Conservation (phyloP, 495 filamentous ascomycete genomes). For the Penicillium goetzii region DNA sequence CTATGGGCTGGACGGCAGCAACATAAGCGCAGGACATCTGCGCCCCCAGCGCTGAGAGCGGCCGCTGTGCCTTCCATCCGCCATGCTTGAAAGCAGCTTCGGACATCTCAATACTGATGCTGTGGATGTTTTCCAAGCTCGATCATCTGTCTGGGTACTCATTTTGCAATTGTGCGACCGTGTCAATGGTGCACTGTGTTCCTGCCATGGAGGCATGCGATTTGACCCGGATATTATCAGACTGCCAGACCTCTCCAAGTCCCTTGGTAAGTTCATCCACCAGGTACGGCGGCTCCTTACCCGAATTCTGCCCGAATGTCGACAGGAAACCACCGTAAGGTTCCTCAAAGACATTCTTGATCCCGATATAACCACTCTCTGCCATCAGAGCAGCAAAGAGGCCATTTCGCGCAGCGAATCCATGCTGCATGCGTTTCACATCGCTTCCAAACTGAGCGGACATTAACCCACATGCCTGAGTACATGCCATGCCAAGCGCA, state of each 20-base stretch:
- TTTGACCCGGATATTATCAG: constrained; percentile 34
- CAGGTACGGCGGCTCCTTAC: constrained; percentile 34
- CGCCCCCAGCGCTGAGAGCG: constrained; percentile 41
- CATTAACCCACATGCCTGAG: constrained; percentile 48
- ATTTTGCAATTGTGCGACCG: constrained; percentile 30
- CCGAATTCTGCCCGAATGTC: constrained; percentile 41
- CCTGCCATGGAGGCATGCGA: constrained; percentile 45
- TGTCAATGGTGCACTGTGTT: constrained; percentile 39
- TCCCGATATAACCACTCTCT: constrained; percentile 42
- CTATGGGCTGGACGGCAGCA: constrained; percentile 45
- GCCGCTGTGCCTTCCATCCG: constrained; percentile 42
- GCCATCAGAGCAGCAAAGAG: constrained; percentile 47
- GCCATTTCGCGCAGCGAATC: constrained; percentile 50
- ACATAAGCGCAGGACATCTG: constrained; percentile 52
- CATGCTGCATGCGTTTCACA: constrained; percentile 53
- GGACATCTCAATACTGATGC: constrained; percentile 34
- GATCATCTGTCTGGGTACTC: constrained; percentile 28
- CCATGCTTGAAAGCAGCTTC: constrained; percentile 42
- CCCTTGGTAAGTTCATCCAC: constrained; percentile 36
- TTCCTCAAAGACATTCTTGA: constrained; percentile 49
- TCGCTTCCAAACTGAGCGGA: constrained; percentile 48
- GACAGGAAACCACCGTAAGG: constrained; percentile 48
- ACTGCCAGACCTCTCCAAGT: constrained; percentile 46
- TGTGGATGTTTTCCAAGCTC: constrained; percentile 21
- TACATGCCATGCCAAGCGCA: constrained; percentile 48